Conservation (phyloP, 495 filamentous ascomycete genomes). For the Xylaria palmicola region DNA sequence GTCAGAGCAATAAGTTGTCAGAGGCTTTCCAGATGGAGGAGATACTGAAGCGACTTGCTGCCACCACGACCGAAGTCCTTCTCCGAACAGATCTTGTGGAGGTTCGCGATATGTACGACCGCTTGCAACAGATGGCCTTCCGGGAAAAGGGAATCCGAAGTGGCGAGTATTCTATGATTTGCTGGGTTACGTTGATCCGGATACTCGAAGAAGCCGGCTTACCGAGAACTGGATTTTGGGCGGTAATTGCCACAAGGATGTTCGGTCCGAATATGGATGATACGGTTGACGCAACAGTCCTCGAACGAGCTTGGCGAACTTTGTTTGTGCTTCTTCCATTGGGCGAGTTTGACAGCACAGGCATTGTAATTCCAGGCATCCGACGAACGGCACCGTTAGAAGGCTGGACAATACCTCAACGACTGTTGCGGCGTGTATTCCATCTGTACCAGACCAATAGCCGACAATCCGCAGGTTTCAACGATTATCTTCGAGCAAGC, state of each 20-base stretch:
- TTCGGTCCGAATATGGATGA: conserved; percentile 15
- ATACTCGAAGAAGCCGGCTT: conserved; percentile 50
- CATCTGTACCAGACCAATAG: conserved; percentile 59
- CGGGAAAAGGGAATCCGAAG: conserved; percentile 67
- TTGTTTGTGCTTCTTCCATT: conserved; percentile 75
- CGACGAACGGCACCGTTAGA: conserved; percentile 57
- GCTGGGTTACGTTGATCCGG: conserved; percentile 66
- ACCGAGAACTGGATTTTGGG: conserved; percentile 56
- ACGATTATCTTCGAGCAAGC: conserved; percentile 73
- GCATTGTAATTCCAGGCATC: conserved; percentile 56
- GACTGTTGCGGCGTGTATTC: conserved; percentile 63
- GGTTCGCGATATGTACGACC: conserved; percentile 61
- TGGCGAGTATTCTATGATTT: conserved; percentile 56
- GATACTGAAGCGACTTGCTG: conserved; percentile 38
- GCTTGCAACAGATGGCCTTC: conserved; percentile 51
- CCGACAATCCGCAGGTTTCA: conserved; percentile 63
- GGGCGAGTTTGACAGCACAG: conserved; percentile 68
- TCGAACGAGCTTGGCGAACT: conserved; percentile 73
- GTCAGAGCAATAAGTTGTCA: conserved; percentile 25
- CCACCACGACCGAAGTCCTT: conserved; percentile 40
- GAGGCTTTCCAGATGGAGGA: conserved; percentile 42
- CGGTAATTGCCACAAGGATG: conserved; percentile 52
- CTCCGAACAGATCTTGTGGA: conserved; percentile 47
- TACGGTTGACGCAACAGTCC: conserved; percentile 46
- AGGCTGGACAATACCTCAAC: conserved; percentile 72